These are phyloP conservation scores for Vanrija sp. DNA, from an alignment of 1,284 basidiomycete species.

Conservation along the genomic window DNA sequence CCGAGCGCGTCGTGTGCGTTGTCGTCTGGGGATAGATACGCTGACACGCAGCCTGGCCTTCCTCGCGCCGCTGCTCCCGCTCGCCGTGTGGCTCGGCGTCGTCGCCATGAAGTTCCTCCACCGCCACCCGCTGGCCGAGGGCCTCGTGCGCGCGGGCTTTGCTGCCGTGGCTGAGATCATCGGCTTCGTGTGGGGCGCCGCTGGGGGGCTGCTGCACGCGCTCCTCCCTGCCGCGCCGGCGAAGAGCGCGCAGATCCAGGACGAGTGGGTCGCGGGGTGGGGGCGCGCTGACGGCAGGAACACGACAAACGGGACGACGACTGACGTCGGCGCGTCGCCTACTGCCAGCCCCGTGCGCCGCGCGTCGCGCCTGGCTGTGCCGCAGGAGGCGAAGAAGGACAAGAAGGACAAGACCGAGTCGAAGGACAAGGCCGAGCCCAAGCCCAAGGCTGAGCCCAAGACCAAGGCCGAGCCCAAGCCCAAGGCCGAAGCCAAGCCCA, in stretches of 20 bases:
- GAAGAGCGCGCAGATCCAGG: not conserved
- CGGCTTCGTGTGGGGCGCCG: not conserved
- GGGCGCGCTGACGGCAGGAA: not conserved
- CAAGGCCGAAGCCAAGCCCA: not conserved
- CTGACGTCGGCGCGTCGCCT: not conserved
- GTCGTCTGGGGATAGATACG: too few relatives aligned
- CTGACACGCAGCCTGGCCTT: conserved; percentile 2
- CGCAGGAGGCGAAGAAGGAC: not conserved
- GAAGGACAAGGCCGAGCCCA: not conserved
- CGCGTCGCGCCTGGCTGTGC: not conserved
- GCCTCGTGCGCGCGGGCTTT: conserved; percentile 13
- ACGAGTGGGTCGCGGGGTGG: not conserved
- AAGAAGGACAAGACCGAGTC: not conserved
- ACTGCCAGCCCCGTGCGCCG: not conserved
- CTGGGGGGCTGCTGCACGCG: not conserved
- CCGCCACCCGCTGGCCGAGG: conserved; percentile 26
- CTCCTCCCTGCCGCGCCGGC: not conserved
- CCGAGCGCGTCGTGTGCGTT: conserved; percentile 23
- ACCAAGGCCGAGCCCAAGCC: not conserved
- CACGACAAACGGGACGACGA: not conserved
- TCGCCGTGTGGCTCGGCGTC: conserved; percentile 16
- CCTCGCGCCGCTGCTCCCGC: not conserved
- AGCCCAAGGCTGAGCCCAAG: not conserved
- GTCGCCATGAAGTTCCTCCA: conserved; percentile 25
- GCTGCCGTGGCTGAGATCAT: conserved; percentile 23